Evolutionary conservation across 2,329 filamentous ascomycete genomes (phyloP).

Genomic region (Cytospora piceae): DNA sequence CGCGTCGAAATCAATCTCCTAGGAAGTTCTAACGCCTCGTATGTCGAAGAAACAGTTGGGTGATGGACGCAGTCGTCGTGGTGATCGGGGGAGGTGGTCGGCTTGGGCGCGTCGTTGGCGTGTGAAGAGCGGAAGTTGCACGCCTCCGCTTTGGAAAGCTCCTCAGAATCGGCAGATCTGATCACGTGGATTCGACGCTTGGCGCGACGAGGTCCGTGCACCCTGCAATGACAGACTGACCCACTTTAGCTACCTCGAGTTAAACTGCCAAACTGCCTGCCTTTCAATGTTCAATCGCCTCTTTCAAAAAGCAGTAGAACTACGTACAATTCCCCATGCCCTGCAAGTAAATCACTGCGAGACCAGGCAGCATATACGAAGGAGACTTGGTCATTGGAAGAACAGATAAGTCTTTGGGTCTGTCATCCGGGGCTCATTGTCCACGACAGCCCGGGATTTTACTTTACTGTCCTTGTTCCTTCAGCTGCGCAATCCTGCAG

Average conservation of each 20-base stretch:
- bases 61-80: constrained; percentile 16
- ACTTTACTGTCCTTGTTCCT: neutral
- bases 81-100: constrained; percentile 4
- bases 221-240: too few species aligned
- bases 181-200: constrained; percentile 12
- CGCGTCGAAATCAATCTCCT: constrained; percentile 6
- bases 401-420: neutral
- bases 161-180: constrained; percentile 25
- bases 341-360: neutral
- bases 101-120: constrained; percentile 12
- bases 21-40: neutral
- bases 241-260: neutral
- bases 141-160: constrained; percentile 23
- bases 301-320: too few species aligned
- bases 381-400: neutral
- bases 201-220: neutral
- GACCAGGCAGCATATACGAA: neutral
- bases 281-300: too few species aligned
- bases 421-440: neutral
- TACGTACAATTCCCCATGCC: too few species aligned
- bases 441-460: neutral
- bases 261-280: neutral
- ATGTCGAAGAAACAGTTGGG: neutral
- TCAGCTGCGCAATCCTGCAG: neutral
- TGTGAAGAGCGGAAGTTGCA: constrained; percentile 23